These are phyloP conservation scores for Anthracocystis walkeri DNA, from an alignment of 1,284 basidiomycete genomes.

Conservation along the genomic window DNA sequence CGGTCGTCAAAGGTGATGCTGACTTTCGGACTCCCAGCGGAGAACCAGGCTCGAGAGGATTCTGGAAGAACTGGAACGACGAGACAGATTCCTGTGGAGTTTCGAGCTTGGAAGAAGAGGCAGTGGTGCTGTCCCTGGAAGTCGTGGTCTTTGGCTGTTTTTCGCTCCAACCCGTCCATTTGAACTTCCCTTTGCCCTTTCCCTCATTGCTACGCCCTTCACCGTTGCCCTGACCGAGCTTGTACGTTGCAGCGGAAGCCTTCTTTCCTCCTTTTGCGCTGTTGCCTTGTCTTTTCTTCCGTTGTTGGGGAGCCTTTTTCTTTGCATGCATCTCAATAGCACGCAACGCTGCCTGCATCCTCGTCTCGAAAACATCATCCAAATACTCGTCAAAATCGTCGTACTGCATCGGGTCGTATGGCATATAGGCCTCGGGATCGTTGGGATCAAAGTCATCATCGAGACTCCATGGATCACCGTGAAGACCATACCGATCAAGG, in stretches of 20 bases:
- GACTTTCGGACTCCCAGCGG: not conserved
- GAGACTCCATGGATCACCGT: no score
- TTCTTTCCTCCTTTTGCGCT: not conserved
- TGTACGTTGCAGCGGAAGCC: not conserved
- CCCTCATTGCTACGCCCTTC: not conserved
- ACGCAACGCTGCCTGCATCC: no score
- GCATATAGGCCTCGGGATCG: conserved; percentile 5
- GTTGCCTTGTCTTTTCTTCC: not conserved
- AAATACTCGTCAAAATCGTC: not conserved
- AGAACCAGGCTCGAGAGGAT: not conserved
- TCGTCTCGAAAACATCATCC: not conserved
- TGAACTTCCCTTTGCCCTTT: conserved; percentile 7
- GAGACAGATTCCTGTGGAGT: not conserved
- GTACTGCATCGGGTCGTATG: not conserved
- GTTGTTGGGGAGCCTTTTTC: no score
- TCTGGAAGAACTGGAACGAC: not conserved
- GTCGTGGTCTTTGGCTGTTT: not conserved
- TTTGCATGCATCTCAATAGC: no score
- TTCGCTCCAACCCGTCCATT: not conserved
- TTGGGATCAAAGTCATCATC: no score
- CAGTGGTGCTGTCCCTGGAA: no score
- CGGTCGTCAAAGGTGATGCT: not conserved
- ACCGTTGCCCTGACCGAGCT: no score
- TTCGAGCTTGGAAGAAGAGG: not conserved
- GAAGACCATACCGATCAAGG: no score